These are phyloP conservation scores for Tremellales sp. DNA, from an alignment of 1,284 basidiomycete species.

Conservation along the genomic window DNA sequence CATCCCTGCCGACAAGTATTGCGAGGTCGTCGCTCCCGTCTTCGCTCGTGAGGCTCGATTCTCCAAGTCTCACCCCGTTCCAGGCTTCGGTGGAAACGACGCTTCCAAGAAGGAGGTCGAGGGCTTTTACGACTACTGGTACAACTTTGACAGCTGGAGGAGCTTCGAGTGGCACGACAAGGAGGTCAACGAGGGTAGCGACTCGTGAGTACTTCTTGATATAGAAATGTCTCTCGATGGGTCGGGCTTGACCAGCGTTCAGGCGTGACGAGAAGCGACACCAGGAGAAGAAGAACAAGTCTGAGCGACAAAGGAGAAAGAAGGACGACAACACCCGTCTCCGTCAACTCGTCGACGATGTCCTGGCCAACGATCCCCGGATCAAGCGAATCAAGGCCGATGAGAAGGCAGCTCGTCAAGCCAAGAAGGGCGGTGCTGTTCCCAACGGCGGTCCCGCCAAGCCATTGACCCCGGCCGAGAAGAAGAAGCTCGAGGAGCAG, in stretches of 20 bases:
- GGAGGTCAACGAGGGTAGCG: constrained; percentile 96
- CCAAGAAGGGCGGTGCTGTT: constrained; percentile 70
- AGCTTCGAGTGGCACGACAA: constrained; percentile 98
- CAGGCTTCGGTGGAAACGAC: constrained; percentile 67
- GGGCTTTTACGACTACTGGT: constrained; percentile 97
- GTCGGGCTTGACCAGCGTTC: not conserved
- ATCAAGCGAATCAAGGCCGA: constrained; percentile 97
- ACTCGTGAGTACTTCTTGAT: constrained; percentile 67
- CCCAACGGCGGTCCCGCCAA: constrained; percentile 51
- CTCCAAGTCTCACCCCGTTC: constrained; percentile 83
- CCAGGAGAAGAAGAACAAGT: constrained; percentile 99
- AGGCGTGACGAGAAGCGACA: constrained; percentile 98
- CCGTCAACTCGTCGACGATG: constrained; percentile 80
- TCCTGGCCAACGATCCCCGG: constrained; percentile 82
- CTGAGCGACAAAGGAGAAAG: constrained; percentile 91
- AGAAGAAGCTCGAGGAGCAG: constrained; percentile 67
- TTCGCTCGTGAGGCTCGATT: constrained; percentile 91
- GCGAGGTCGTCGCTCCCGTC: constrained; percentile 62
- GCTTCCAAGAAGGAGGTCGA: constrained; percentile 80
- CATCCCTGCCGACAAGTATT: constrained; percentile 58
- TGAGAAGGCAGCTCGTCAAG: constrained; percentile 90
- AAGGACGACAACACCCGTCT: constrained; percentile 96
- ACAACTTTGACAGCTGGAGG: constrained; percentile 98
- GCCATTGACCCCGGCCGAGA: constrained; percentile 61
- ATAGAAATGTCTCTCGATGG: not conserved